Percentiles rank a stretch among this genome's conserved stretches.
These are phyloP conservation scores for Symbiodinium pilosum DNA, from an alignment of 73 alveolate species.

Conservation along the genomic window DNA sequence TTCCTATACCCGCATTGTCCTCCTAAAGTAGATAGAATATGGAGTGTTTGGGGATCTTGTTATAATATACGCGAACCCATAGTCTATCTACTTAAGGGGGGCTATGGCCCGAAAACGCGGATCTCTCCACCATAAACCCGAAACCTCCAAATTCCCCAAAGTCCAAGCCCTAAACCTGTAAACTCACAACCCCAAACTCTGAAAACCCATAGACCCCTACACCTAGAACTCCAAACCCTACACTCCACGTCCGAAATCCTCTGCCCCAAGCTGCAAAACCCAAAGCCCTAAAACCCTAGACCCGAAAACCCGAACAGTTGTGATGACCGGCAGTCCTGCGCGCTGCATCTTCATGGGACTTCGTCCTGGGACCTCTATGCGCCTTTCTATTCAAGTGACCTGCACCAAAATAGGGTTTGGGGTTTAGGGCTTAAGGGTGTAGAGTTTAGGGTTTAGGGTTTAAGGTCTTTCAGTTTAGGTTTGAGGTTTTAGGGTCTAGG, in stretches of 20 bases:
- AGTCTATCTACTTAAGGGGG: too few relatives aligned
- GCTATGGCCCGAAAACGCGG: too few relatives aligned
- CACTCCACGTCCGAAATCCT: background rate
- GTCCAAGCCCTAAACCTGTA: background rate
- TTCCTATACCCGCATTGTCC: too few relatives aligned
- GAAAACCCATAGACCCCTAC: background rate
- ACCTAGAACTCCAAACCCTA: background rate
- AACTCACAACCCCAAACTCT: background rate
- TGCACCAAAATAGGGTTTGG: background rate
- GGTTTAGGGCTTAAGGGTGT: too few relatives aligned
- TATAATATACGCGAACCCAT: too few relatives aligned
- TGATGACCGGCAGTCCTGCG: background rate
- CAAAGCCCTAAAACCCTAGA: background rate
- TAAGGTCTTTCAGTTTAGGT: too few relatives aligned
- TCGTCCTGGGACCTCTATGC: conserved; percentile 82
- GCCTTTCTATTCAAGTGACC: conserved; percentile 96
- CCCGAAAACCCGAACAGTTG: background rate
- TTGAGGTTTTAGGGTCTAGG: too few relatives aligned
- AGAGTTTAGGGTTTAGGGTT: too few relatives aligned
- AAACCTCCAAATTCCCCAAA: background rate
- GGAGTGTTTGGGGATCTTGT: too few relatives aligned
- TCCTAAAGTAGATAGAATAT: too few relatives aligned
- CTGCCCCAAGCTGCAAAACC: background rate
- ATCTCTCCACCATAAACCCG: background rate
- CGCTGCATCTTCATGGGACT: conserved; percentile 77